Evolutionary conservation across 2,329 filamentous ascomycete species (phyloP).

Genomic region (Raffaelea albimanens): DNA sequence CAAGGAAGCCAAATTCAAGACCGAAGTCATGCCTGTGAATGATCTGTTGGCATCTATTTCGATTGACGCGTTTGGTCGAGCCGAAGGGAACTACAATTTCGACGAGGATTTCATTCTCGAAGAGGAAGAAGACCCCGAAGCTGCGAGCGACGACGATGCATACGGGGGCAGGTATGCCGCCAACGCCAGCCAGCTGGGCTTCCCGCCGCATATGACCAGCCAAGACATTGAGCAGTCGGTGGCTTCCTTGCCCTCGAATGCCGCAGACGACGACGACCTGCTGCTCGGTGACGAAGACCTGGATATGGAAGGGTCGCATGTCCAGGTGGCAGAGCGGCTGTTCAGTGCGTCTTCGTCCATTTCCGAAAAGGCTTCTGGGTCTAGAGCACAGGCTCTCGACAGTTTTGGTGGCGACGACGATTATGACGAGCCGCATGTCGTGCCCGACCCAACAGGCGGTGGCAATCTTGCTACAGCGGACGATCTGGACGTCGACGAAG

Average conservation of each 20-base stretch:
- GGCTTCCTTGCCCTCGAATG: slow-evolving; percentile 11
- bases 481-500: slow-evolving; percentile 64
- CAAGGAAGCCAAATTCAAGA: slow-evolving; percentile 77
- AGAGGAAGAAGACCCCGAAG: slow-evolving; percentile 23
- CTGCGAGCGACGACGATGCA: slow-evolving; percentile 17
- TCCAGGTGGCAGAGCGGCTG: slow-evolving; percentile 31
- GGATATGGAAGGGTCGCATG: slow-evolving; percentile 1
- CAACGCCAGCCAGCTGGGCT: slow-evolving; percentile 20
- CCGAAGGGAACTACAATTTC: slow-evolving; percentile 52
- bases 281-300: slow-evolving; percentile 6
- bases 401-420: slow-evolving; percentile 17
- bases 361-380: slow-evolving; percentile 19
- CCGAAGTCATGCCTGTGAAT: slow-evolving; percentile 73
- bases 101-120: slow-evolving; percentile 53
- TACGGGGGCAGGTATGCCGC: slow-evolving; percentile 10
- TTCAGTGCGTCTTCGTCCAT: slow-evolving; percentile 35
- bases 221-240: slow-evolving; percentile 7
- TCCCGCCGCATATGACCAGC: slow-evolving; percentile 36
- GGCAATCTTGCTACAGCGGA: slow-evolving; percentile 33
- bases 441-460: too few species aligned
- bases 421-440: background rate
- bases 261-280: slow-evolving; percentile 8
- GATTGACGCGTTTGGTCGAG: slow-evolving; percentile 65
- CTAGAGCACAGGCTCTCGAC: background rate
- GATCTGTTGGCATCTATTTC: slow-evolving; percentile 87